Percentiles rank a stretch among this genome's conserved stretches.
phyloP scores from a whole-genome alignment of 2,329 filamentous ascomycete species.

The Aspergillus sp. region DNA sequence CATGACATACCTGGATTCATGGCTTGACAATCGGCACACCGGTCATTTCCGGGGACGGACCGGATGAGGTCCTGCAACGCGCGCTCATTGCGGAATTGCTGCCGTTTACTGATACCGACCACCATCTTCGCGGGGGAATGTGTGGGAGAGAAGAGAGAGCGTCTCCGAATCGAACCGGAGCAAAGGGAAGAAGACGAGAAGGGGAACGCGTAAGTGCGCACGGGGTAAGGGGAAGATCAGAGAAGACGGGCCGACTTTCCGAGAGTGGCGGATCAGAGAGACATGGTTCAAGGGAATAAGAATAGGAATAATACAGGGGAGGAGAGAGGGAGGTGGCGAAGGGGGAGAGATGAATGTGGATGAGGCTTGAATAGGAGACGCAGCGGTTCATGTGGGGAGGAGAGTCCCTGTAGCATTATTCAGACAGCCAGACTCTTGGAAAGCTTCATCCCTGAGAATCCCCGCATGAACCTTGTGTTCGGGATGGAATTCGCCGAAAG shows the following conservation, averaged over 20 bases:
- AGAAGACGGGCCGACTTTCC: constrained; percentile 17
- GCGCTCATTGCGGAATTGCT: constrained; percentile 96
- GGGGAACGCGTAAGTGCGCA: constrained; percentile 9
- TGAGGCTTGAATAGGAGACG: background rate
- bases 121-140: constrained; percentile 56
- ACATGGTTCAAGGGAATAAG: background rate
- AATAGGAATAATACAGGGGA: background rate
- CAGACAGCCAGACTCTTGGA: no score
- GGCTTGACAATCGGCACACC: constrained; percentile 89
- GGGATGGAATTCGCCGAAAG: background rate
- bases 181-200: constrained; percentile 14
- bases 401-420: no score
- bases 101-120: constrained; percentile 81
- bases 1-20: constrained; percentile 79
- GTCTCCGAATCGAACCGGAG: constrained; percentile 6
- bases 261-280: constrained; percentile 4
- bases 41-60: constrained; percentile 80
- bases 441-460: background rate
- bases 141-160: background rate
- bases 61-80: constrained; percentile 85
- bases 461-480: no score
- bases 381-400: no score
- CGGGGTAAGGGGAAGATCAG: constrained; percentile 2
- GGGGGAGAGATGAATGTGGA: background rate
- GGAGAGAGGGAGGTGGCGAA: background rate